These are phyloP conservation scores for Trichophyton verrucosum DNA, from an alignment of 2,329 filamentous ascomycete genomes.

Conservation along the genomic window DNA sequence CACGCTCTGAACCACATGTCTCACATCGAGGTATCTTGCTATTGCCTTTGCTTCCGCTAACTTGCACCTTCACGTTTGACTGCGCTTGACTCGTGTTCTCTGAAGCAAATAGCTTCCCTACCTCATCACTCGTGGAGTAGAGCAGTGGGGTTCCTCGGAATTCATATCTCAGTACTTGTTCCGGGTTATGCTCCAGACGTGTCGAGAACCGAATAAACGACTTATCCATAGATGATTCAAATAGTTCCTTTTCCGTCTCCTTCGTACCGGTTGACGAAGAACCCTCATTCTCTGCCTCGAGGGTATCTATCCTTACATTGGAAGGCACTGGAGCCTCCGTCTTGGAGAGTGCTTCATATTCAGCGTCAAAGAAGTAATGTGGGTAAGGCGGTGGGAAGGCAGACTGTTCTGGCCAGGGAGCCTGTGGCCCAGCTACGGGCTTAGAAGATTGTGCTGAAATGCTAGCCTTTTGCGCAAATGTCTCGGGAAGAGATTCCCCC, in stretches of 20 bases:
- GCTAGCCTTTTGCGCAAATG: conserved; percentile 59
- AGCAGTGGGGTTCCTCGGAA: conserved; percentile 61
- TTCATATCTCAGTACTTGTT: conserved; percentile 72
- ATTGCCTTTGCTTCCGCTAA: conserved; percentile 12
- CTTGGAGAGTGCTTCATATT: conserved; percentile 70
- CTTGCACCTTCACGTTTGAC: conserved; percentile 18
- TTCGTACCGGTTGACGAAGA: conserved; percentile 14
- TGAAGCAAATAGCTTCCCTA: conserved; percentile 51
- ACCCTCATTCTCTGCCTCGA: conserved; percentile 25
- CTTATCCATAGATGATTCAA: conserved; percentile 62
- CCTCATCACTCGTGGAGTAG: conserved; percentile 63
- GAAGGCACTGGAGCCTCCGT: conserved; percentile 38
- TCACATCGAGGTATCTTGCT: conserved; percentile 58
- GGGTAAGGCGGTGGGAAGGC: conserved; percentile 61
- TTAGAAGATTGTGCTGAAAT: conserved; percentile 29
- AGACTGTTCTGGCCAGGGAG: conserved; percentile 63
- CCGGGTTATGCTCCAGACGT: conserved; percentile 64
- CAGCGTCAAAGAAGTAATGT: conserved; percentile 71
- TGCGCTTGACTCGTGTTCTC: conserved; percentile 12
- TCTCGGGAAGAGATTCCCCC: conserved; percentile 52
- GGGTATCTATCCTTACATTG: conserved; percentile 34
- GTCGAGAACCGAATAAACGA: conserved; percentile 72
- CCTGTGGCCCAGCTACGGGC: conserved; percentile 28
- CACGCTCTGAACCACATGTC: conserved; percentile 60
- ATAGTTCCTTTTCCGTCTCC: conserved; percentile 49